Base-by-base conservation (phyloP, 2,329 filamentous ascomycete genomes). In the Pseudogymnoascus destructans region DNA sequence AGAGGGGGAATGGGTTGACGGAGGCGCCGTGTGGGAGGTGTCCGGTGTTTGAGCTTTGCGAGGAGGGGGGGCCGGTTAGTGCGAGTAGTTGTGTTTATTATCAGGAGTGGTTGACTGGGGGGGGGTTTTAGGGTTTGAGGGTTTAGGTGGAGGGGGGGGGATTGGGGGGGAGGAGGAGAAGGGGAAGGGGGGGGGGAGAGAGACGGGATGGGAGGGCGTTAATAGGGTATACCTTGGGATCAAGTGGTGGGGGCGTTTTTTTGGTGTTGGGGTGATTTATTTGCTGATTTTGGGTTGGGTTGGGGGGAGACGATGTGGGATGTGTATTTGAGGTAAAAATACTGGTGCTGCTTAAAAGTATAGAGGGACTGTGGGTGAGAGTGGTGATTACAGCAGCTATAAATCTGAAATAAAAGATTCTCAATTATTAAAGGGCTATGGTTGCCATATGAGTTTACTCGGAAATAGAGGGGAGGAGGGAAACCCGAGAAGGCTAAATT, bases 21-120 rank as follows among this genome's bases (percentile, higher is more conserved):
- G 90, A 96, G 70, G 85, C 86, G 2, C 93, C 93, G 0, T 98
- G 93, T 70, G 91, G 92, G 1, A 79, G 83, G 58, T 98, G 93
- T 71, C 93, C 93, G 0, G 92, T 96, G 2, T 95, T 95, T 69
- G 86, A 93, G 59, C 78, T 97, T 1, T 98, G 93, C 69, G 86
- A 89, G 63, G 89, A 95, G 61, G 90, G 89, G 5, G 92, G 92
- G 0, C 89, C 90, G 0, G 89, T 98, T 19, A 95, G 86, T 66
- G 89, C 92, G 0, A 86, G 83, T 63, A 95, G 86, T 56, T 98
- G 93, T 71, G 86, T 89, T 58, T 98, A 98, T 69, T 96, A 95
- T 68, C 80, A 87, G 62, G 80, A 84, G 57, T 98, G 93, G 93
- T 27, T 52, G 46, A 27, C 42, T 15, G 36, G 36, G 27, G 27